Evolutionary conservation across 106 monocot species (phyloP).

Genomic region (Dendrobium nobile): DNA sequence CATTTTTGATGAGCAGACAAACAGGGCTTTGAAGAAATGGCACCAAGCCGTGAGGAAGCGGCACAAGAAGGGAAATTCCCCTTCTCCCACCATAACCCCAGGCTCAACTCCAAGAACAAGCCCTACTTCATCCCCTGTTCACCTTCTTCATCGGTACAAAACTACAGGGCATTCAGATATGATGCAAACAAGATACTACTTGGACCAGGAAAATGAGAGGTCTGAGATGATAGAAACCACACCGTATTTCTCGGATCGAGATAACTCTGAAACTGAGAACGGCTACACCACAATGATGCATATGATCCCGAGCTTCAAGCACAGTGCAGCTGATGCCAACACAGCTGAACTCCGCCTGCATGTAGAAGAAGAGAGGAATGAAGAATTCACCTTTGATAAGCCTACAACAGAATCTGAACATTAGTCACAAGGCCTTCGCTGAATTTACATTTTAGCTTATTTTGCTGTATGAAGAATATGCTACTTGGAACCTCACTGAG

Average conservation of each 20-base stretch:
- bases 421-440: not conserved
- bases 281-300: not conserved
- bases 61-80: slow-evolving; percentile 14
- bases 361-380: not conserved
- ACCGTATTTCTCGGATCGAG: not conserved
- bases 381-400: slow-evolving; percentile 1
- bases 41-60: slow-evolving; percentile 36
- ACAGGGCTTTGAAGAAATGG: slow-evolving; percentile 65
- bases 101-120: slow-evolving; percentile 9
- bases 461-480: not conserved
- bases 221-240: not conserved
- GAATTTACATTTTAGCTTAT: not conserved
- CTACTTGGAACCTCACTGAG: not conserved
- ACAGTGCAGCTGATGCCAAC: not conserved
- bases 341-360: not conserved
- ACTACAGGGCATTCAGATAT: not conserved
- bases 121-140: slow-evolving; percentile 6
- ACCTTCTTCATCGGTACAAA: slow-evolving; percentile 6
- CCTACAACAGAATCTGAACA: not conserved
- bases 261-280: not conserved
- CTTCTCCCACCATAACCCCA: slow-evolving; percentile 19
- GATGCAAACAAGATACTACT: not conserved
- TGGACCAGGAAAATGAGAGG: not conserved
- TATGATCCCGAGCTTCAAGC: slow-evolving; percentile 12
- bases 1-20: slow-evolving; percentile 68